Percentiles rank a stretch among this genome's conserved stretches.
phyloP scores from a whole-genome alignment of 192 early-diverging fungal genomes.

The Chytriomyces confervae region DNA sequence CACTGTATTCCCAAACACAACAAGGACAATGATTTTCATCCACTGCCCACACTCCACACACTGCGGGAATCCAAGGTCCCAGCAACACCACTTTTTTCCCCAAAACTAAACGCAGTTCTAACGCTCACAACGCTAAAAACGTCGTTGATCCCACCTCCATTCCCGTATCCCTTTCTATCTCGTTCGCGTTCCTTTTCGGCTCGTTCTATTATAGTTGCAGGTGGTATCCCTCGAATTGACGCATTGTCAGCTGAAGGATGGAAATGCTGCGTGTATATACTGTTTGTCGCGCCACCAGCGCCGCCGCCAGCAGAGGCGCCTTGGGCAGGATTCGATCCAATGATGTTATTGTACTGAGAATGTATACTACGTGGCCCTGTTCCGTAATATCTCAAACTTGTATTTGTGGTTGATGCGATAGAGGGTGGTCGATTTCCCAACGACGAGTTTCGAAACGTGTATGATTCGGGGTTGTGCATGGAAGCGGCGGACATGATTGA shows the following conservation, averaged over 20 bases:
- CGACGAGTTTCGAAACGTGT: background rate
- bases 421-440: background rate
- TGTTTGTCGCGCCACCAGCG: background rate
- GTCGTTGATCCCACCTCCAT: background rate
- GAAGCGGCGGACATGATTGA: background rate
- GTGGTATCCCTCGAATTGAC: constrained; percentile 31
- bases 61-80: constrained; percentile 15
- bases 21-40: background rate
- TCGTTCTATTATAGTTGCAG: constrained; percentile 35
- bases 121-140: constrained; percentile 26
- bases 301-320: background rate
- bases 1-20: too few relatives aligned
- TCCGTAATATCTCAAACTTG: constrained; percentile 16
- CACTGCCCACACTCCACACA: constrained; percentile 28
- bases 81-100: constrained; percentile 16
- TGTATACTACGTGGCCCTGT: background rate
- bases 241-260: constrained; percentile 11
- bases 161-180: background rate
- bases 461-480: background rate
- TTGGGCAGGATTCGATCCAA: too few relatives aligned
- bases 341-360: background rate
- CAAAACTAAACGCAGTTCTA: constrained; percentile 21
- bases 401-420: constrained; percentile 13
- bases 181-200: constrained; percentile 27
- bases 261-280: background rate